Evolutionary conservation across 306 rosid species (phyloP).

Genomic region (Prunus dulcis): DNA sequence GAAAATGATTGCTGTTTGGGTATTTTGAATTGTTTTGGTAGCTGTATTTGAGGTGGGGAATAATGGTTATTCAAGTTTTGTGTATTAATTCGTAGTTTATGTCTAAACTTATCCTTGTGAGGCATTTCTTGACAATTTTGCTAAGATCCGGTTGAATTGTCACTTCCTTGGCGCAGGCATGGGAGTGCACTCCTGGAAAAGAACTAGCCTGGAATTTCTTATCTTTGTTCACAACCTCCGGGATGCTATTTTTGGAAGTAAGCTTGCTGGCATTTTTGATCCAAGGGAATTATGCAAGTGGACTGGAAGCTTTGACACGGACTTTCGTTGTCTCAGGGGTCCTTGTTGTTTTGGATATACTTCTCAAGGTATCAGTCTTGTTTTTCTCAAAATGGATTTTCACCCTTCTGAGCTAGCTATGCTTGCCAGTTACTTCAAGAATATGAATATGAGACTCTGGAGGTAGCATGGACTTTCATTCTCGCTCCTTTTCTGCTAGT

Average conservation of each 20-base stretch:
- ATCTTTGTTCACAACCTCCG: slow-evolving; percentile 77
- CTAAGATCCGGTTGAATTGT: slow-evolving; percentile 22
- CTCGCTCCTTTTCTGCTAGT: not conserved
- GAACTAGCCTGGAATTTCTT: slow-evolving; percentile 71
- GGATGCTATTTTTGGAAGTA: slow-evolving; percentile 95
- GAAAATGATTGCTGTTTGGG: not conserved
- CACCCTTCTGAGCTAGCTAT: not conserved
- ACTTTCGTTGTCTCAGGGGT: slow-evolving; percentile 80
- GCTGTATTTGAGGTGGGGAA: not conserved
- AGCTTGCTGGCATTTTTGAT: slow-evolving; percentile 94
- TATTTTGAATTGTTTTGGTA: not conserved
- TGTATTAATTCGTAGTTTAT: not conserved
- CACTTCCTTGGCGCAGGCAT: slow-evolving; percentile 43
- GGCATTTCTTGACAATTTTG: not conserved
- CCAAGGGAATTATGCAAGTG: slow-evolving; percentile 77
- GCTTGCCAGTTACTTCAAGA: not conserved
- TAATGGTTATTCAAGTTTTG: not conserved
- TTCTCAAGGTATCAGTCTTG: slow-evolving; percentile 60
- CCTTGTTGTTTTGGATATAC: slow-evolving; percentile 72
- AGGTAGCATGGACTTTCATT: not conserved
- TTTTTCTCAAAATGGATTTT: slow-evolving; percentile 2
- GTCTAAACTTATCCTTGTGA: not conserved
- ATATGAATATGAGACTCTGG: not conserved
- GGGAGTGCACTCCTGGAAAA: slow-evolving; percentile 85
- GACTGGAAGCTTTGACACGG: slow-evolving; percentile 70